Percentiles rank a stretch among this genome's conserved stretches.
These are phyloP conservation scores for Tricholoma bakamatsutake DNA, from an alignment of 768 basidiomycete genomes.

Conservation along the genomic window DNA sequence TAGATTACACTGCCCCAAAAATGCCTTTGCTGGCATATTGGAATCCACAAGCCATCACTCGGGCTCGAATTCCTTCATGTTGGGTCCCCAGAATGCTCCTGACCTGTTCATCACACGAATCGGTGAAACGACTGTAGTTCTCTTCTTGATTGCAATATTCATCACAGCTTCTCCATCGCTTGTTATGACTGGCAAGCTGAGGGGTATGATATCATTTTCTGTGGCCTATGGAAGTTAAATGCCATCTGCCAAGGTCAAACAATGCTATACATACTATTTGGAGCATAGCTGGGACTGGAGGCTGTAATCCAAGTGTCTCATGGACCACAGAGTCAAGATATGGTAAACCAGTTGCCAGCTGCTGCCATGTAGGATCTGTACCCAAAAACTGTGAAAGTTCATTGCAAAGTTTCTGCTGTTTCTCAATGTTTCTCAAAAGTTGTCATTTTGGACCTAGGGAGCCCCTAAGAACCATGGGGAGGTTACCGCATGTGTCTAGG, in stretches of 20 bases:
- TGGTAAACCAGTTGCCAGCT: too few species aligned
- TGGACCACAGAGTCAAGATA: too few species aligned
- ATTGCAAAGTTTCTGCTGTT: too few species aligned
- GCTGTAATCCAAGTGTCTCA: too few species aligned
- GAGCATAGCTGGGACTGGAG: too few species aligned
- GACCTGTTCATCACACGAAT: constrained; percentile 35
- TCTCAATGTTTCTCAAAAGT: too few species aligned
- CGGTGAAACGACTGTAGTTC: constrained; percentile 31
- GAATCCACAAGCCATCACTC: constrained; percentile 34
- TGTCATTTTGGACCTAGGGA: too few species aligned
- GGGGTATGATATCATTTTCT: constrained; percentile 32
- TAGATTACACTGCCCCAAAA: constrained; percentile 31
- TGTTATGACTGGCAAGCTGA: constrained; percentile 25
- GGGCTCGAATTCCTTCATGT: constrained; percentile 37
- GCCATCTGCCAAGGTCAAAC: not conserved
- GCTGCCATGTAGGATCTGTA: too few species aligned
- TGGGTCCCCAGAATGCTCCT: constrained; percentile 35
- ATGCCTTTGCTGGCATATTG: constrained; percentile 19
- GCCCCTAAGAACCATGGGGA: too few species aligned
- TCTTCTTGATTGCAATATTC: constrained; percentile 30
- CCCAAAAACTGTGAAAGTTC: too few species aligned
- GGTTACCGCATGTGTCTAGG: too few species aligned
- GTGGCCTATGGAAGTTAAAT: too few species aligned
- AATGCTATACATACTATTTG: not conserved
- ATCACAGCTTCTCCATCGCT: constrained; percentile 22